A percentile compares a stretch with the other conserved stretches of the same genome.
Conservation (phyloP, 331 rosid genomes). For the Rhamnella rubrinervis region DNA sequence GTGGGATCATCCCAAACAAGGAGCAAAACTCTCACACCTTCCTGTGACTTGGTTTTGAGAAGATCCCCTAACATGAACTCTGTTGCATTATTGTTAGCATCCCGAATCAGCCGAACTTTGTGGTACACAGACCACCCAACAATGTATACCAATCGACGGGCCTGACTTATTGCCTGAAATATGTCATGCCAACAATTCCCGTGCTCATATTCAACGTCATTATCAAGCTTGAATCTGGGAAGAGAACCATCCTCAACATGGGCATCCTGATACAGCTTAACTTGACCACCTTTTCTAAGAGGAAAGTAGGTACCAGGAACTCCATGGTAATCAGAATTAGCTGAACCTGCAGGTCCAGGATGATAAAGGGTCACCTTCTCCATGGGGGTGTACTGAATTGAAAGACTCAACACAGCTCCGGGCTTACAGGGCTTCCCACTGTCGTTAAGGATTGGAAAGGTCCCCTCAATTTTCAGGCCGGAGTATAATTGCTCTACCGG, state of each 20-base stretch:
- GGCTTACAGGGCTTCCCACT: constrained; percentile 63
- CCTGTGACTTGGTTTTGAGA: constrained; percentile 76
- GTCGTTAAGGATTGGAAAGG: constrained; percentile 53
- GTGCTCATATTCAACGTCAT: constrained; percentile 47
- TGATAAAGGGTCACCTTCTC: constrained; percentile 41
- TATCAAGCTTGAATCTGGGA: constrained; percentile 50
- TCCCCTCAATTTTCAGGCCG: constrained; percentile 57
- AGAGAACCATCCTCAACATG: constrained; percentile 56
- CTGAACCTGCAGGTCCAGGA: constrained; percentile 36
- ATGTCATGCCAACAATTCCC: constrained; percentile 73
- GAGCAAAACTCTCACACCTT: constrained; percentile 83
- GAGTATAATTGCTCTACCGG: constrained; percentile 50
- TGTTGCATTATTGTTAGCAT: constrained; percentile 25
- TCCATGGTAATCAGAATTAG: constrained; percentile 52
- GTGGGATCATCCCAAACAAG: constrained; percentile 96
- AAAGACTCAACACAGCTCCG: constrained; percentile 58
- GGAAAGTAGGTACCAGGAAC: constrained; percentile 83
- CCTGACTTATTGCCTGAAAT: constrained; percentile 63
- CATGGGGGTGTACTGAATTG: constrained; percentile 62
- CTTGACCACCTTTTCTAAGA: constrained; percentile 63
- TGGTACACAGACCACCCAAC: constrained; percentile 91
- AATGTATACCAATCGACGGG: constrained; percentile 68
- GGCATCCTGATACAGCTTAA: constrained; percentile 87
- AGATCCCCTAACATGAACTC: constrained; percentile 62
- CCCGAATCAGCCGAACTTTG: constrained; percentile 63